Base-by-base conservation (phyloP, 257 asterid genomes). In the Knoxia roxburghii region DNA sequence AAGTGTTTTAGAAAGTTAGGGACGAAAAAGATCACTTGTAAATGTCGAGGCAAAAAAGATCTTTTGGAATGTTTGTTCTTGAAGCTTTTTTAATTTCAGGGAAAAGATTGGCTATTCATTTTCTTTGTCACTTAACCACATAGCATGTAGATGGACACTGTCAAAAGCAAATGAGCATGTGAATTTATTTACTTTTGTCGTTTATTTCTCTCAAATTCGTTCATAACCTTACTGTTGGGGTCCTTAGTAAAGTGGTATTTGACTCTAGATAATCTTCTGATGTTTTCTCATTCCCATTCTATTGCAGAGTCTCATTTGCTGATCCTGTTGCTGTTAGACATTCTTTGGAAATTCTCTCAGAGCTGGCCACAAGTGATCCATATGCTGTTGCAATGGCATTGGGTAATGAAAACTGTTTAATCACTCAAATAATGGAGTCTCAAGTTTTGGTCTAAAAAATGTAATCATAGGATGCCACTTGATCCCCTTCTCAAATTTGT, bases 291-390 rank as follows among this genome's bases (percentile, higher is more conserved):
- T 58, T 33, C 29, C 33, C 61, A 43, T 72, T 61, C 56, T 60
- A 61, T 80, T 84, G 83, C 96, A 94, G 99, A 73, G 80, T 94
- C 79, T 78, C 86, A 68, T 94, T 94, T 83, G 79, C 96, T 54
- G 99, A 94, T 74, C 97, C 97, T 53, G 95, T 94, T 54, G 97
- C 99, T 55, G 96, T 94, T 71, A 82, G 99, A 73, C 96, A 88
- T 85, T 85, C 97, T 48, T 80, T 94, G 78, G 99, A 94, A 82
- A 84, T 88, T 83, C 89, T 94, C 52, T 81, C 92, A 61, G 96
- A 90, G 70, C 82, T 94, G 70, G 97, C 96, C 53, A 43, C 86
- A 66, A 85, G 82, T 77, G 99, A 94, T 81, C 95, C 97, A 15
- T 88, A 90, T 77, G 95, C 96, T 53, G 97, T 85, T 71, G 95